Conservation (phyloP, 306 rosid genomes). For the Psophocarpus tetragonolobus region DNA sequence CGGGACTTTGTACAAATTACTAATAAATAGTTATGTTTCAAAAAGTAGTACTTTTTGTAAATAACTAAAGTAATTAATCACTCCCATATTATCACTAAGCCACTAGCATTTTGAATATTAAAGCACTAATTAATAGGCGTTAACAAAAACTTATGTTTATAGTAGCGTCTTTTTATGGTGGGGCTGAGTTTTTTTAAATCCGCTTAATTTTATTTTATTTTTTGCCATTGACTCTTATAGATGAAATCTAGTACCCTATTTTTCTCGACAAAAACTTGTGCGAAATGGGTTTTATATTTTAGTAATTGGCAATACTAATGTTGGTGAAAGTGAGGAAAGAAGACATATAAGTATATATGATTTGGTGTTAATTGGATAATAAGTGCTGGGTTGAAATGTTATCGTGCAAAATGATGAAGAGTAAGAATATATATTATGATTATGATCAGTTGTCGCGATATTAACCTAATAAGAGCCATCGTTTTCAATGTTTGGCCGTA, state of each 20-base stretch:
- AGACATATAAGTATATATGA: neutral
- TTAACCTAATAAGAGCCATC: constrained; percentile 9
- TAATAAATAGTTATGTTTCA: too few relatives aligned
- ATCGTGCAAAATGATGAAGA: constrained; percentile 19
- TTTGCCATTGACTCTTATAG: too few relatives aligned
- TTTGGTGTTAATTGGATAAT: neutral
- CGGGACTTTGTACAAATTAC: too few relatives aligned
- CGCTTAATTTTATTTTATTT: too few relatives aligned
- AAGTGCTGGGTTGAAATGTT: constrained; percentile 22
- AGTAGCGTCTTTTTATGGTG: too few relatives aligned
- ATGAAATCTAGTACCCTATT: neutral
- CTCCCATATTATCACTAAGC: too few relatives aligned
- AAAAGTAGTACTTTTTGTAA: neutral
- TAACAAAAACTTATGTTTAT: too few relatives aligned
- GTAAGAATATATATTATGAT: neutral
- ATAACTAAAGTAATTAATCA: too few relatives aligned
- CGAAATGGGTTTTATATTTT: neutral
- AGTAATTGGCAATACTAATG: too few relatives aligned
- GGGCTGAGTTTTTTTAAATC: too few relatives aligned
- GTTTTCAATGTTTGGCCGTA: constrained; percentile 31
- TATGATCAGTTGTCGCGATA: neutral
- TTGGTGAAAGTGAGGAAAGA: neutral
- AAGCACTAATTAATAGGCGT: too few relatives aligned
- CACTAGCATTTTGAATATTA: too few relatives aligned
- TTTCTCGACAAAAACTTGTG: neutral